Percentiles rank a stretch among this genome's conserved stretches.
These are phyloP conservation scores for Oldenlandia corymbosa DNA, from an alignment of 257 asterid genomes.

Conservation along the genomic window DNA sequence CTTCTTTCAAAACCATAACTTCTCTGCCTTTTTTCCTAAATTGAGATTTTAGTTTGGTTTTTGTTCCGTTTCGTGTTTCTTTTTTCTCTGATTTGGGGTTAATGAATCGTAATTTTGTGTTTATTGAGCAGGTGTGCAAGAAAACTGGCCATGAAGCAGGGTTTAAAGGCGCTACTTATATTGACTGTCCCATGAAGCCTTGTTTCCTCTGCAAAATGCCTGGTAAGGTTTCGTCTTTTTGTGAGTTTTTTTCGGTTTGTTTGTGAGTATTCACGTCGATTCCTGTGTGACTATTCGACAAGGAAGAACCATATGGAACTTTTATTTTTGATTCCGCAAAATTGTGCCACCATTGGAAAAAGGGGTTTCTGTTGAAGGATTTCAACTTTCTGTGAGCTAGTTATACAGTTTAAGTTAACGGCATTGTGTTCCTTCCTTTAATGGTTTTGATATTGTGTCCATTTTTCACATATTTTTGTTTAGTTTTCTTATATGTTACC, in stretches of 20 bases:
- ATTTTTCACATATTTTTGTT: not conserved
- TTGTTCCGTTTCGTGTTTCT: not conserved
- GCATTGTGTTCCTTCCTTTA: not conserved
- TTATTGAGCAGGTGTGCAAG: slow-evolving; percentile 67
- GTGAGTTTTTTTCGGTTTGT: not conserved
- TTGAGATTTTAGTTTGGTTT: not conserved
- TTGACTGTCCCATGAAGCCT: slow-evolving; percentile 99
- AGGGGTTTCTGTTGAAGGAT: not conserved
- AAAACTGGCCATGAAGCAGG: slow-evolving; percentile 97
- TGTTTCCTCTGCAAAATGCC: slow-evolving; percentile 97
- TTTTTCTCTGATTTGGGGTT: not conserved
- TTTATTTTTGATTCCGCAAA: not conserved
- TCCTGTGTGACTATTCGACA: no score
- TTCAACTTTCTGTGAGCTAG: not conserved
- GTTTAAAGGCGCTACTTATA: slow-evolving; percentile 86
- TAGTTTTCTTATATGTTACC: not conserved
- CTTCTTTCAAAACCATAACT: not conserved
- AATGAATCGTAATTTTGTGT: not conserved
- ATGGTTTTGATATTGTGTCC: not conserved
- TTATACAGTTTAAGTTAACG: not conserved
- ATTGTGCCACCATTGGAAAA: not conserved
- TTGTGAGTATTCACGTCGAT: not conserved
- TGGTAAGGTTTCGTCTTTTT: slow-evolving; percentile 36
- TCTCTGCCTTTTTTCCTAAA: not conserved
- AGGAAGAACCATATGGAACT: not conserved